Base-by-base conservation (phyloP, 2,329 filamentous ascomycete species). In the Beauveria scarabaeidicola region DNA sequence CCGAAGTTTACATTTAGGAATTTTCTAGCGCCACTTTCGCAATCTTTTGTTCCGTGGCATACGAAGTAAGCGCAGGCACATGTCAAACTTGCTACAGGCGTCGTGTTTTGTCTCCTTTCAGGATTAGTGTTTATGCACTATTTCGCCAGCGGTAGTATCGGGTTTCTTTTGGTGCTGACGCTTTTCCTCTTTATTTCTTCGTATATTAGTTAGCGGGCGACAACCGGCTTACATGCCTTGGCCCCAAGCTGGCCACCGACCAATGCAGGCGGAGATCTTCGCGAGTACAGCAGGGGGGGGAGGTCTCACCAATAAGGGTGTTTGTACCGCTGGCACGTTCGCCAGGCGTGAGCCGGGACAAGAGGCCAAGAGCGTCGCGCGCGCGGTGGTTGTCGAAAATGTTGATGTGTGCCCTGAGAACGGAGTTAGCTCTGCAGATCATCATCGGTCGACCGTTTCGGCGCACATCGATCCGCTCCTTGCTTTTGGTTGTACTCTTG, bases 141-240 rank as follows among this genome's bases (percentile, higher is more conserved):
- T 58, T 58, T 58, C 13, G 44, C 46, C 29, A n/a, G 41, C 23
- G 19, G 43, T 51, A 21, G 44, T 40, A 58, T 58, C 55, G 29
- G 43, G 29, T 38, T 58, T 52, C 43, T 40, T 21, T 58, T 52
- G 56, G 56, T 52, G 56, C 56, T 58, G 47, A 58, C 56, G 19
- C n/a, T 23, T 5, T 32, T 19, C 40, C 32, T 25, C 9, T 27
- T 40, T 23, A 8, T 25, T 25, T 38, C 47, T 23, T 58, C 48
- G 36, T 40, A 58, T 58, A 50, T 58, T 58, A 58, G 46, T 58
- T 58, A 58, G 55, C 56, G 56, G 48, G 56, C 56, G 56, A 58
- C 56, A 46, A 46, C 56, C 56, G 56, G 56, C 56, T 58, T 58
- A 58, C 56, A 46, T 58, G 56, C 56, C 29, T 46, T 47, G 52